Evolutionary conservation across 2,329 filamentous ascomycete species (phyloP), one percentile per base, ranked within the genome.

Genomic region (Arthrobotrys iridis): DNA sequence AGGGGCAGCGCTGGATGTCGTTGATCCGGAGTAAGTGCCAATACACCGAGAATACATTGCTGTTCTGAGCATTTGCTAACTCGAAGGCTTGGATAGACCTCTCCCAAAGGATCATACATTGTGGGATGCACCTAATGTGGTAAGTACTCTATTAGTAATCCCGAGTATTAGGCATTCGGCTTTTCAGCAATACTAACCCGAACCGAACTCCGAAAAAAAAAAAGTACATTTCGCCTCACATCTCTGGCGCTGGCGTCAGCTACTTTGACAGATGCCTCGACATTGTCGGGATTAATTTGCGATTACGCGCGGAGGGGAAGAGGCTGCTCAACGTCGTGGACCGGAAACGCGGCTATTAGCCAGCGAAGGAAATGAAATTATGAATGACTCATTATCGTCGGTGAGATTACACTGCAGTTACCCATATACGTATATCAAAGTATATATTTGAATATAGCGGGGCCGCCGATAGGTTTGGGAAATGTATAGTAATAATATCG

Each of bases 1-100:
- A 2, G 91, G 91, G 28, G 92, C 91, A 0, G 91, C 91, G 0
- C 82, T 94, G 41, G 91, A 93, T 80, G 91, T 94, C 0, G 91
- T 91, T 1, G 91, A 93, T 74, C 91, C 91, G 0, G 92, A 94
- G 81, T 74, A 67, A 7, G 70, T 48, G 20, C 43, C 10, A 8
- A 1, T 26, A 10, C 11, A 28, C 13, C 8, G 13, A 35, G 18
- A 11, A 4, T 50, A 28, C 4, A 20, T 35, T 18, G n/a, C 2
- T 24, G 15, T 58, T n/a, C 24, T 43, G 18, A 30, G 13, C 7
- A 35, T 10, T 40, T 10, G 30, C 35, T 59, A 41, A 67, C 26
- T 5, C 13, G 18, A 13, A 28, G 26, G n/a, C 3, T 7, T 15
- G 7, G 37, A 41, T 18, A 74, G 70, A 13, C 92, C 92, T 0